phyloP scores from a whole-genome alignment of 306 rosid genomes.

The Ormosia emarginata region DNA sequence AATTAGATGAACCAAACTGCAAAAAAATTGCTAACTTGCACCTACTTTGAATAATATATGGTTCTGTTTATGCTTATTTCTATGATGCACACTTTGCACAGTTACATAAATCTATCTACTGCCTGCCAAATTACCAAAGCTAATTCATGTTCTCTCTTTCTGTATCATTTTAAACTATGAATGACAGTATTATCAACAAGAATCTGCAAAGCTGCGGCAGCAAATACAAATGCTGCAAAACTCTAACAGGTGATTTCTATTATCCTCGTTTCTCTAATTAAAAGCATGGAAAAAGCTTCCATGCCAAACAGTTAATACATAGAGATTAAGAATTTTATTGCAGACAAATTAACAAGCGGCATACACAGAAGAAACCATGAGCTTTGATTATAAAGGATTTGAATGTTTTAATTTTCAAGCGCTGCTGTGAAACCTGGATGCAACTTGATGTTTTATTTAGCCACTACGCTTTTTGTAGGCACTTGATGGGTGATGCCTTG shows the following conservation, averaged over 20 bases:
- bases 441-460: not conserved
- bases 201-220: constrained; percentile 87
- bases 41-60: not conserved
- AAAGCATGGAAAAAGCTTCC: not conserved
- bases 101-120: not conserved
- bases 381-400: not conserved
- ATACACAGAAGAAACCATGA: too few relatives aligned
- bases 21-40: not conserved
- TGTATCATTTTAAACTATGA: not conserved
- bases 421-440: too few relatives aligned
- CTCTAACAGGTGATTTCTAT: constrained; percentile 64
- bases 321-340: not conserved
- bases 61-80: not conserved
- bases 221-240: constrained; percentile 94
- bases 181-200: constrained; percentile 84
- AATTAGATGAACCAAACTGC: too few relatives aligned
- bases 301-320: not conserved
- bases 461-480: constrained; percentile 40
- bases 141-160: not conserved
- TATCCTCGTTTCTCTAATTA: not conserved
- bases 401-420: not conserved
- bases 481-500: constrained; percentile 86
- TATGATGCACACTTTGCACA: not conserved
- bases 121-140: not conserved
- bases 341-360: not conserved